These are phyloP conservation scores for Septoria linicola DNA, from an alignment of 2,329 filamentous ascomycete genomes.

Conservation along the genomic window DNA sequence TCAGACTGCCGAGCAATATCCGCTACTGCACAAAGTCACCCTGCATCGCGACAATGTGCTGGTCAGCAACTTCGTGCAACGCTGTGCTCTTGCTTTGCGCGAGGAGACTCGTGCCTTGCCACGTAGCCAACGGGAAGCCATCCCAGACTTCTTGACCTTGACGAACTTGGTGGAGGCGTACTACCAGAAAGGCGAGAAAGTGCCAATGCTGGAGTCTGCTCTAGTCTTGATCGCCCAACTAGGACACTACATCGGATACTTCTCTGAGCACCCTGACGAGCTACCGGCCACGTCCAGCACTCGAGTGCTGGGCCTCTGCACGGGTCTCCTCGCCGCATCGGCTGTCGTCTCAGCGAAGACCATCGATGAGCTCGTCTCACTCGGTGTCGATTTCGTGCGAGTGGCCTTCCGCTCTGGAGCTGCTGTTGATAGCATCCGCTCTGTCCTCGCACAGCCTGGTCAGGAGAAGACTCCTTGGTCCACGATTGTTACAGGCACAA, in stretches of 20 bases:
- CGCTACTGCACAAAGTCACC: conserved; percentile 54
- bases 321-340: conserved; percentile 67
- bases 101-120: conserved; percentile 60
- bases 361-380: conserved; percentile 59
- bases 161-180: conserved; percentile 66
- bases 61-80: conserved; percentile 62
- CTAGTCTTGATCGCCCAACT: conserved; percentile 65
- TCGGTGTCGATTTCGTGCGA: conserved; percentile 63
- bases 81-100: conserved; percentile 57
- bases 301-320: conserved; percentile 64
- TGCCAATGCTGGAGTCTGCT: conserved; percentile 63
- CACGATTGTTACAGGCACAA: conserved; percentile 60
- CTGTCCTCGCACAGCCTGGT: conserved; percentile 52
- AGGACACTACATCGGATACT: conserved; percentile 67
- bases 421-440: conserved; percentile 44
- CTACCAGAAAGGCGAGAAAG: conserved; percentile 56
- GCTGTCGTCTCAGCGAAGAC: conserved; percentile 65
- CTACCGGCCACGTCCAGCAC: conserved; percentile 50
- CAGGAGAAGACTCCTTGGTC: conserved; percentile 65
- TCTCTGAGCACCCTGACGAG: conserved; percentile 55
- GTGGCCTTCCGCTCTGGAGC: conserved; percentile 65
- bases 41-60: conserved; percentile 56
- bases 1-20: conserved; percentile 67
- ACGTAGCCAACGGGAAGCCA: conserved; percentile 55
- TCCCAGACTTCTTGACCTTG: conserved; percentile 63